These are phyloP conservation scores for Camellia sinensis DNA, from an alignment of 148 eudicot genomes.

Conservation along the genomic window DNA sequence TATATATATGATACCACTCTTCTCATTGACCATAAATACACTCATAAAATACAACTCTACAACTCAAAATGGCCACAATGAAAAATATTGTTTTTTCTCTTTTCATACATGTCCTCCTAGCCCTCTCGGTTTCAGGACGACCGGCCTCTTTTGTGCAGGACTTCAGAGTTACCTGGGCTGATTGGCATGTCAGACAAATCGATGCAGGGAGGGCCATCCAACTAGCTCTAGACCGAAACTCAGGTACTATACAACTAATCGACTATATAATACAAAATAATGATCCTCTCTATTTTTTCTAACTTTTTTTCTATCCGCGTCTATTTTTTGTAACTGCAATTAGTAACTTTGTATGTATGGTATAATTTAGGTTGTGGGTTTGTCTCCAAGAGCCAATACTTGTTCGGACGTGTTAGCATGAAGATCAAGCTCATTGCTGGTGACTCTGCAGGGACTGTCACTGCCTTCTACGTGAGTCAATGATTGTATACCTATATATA, in stretches of 20 bases:
- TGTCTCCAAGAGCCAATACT: slow-evolving; percentile 57
- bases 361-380: slow-evolving; percentile 62
- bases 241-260: slow-evolving; percentile 35
- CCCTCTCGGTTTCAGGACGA: slow-evolving; percentile 14
- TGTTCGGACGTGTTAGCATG: slow-evolving; percentile 71
- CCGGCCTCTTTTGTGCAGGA: slow-evolving; percentile 69
- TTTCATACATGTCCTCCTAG: slow-evolving; percentile 11
- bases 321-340: no score
- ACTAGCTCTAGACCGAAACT: slow-evolving; percentile 56
- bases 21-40: background rate
- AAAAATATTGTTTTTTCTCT: slow-evolving; percentile 2
- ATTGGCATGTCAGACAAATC: slow-evolving; percentile 46
- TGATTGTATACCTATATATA: background rate
- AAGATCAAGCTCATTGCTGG: slow-evolving; percentile 74
- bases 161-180: slow-evolving; percentile 64
- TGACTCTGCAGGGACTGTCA: slow-evolving; percentile 81
- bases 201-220: slow-evolving; percentile 68
- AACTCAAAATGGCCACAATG: slow-evolving; percentile 13
- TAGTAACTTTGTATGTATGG: background rate
- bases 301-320: no score
- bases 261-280: background rate
- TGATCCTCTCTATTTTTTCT: no score
- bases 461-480: slow-evolving; percentile 64
- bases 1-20: background rate
- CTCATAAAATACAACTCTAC: background rate